Base-by-base conservation (phyloP, 371 early-diverging fungal genomes). In the Mortierella sp. region DNA sequence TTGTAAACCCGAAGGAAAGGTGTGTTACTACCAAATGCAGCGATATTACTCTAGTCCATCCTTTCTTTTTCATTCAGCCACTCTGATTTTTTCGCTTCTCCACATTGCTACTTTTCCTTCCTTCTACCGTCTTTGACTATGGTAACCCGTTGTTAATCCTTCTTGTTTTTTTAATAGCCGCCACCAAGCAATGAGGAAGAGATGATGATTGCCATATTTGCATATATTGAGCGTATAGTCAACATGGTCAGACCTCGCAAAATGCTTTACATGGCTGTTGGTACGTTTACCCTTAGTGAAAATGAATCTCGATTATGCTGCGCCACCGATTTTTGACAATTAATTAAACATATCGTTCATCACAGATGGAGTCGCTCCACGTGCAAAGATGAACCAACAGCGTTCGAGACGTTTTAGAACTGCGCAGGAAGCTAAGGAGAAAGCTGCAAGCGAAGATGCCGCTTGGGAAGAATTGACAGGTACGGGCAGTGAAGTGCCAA, bases 361-460 rank as follows among this genome's bases (percentile, higher is more conserved):
- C 10, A 22, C 90, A 88, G 99, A 99, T 84, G 99, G 99, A 48
- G 99, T 99, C 16, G 99, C 99, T 0, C 99, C 99, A 28, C 92
- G 99, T 53, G 99, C 99, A 22, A 99, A 99, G 84, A 97, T 99
- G 96, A 99, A 99, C 83, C 99, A 99, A 85, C 99, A 99, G 80
- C 92, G 99, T 45, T 94, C 97, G 22, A 94, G 99, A 70, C 95
- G 99, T 79, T 99, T 98, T 89, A 92, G 98, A 64, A 92, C 98
- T 7, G 94, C 98, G 13, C 94, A 93, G 78, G 96, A 97, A 65
- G 93, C 95, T 4, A 87, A 92, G 72, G 88, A 89, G 63, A 92
- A 93, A 72, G 85, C 86, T n/a, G 92, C 93, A 67, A 94, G 93
- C 65, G 90, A 92, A 70, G 94, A 91, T 52, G 85, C 88, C 64